Percentiles rank a stretch among this genome's conserved stretches.
phyloP scores from a whole-genome alignment of 2,329 filamentous ascomycete species.

The Fusarium proliferatum region DNA sequence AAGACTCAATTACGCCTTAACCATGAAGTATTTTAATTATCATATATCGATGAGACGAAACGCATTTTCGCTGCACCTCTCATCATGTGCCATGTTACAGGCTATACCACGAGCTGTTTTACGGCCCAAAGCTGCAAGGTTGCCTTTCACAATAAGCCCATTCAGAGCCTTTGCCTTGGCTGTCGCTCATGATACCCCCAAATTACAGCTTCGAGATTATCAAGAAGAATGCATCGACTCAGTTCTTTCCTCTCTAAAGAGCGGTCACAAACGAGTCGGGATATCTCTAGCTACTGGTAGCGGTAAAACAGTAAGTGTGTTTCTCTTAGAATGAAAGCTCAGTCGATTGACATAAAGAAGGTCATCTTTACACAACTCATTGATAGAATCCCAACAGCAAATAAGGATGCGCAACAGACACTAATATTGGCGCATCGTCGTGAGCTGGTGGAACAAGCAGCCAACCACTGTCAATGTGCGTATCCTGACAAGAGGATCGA shows the following conservation, averaged over 20 bases:
- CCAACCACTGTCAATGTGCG: constrained; percentile 80
- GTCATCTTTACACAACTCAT: constrained; percentile 98
- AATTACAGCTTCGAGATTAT: constrained; percentile 78
- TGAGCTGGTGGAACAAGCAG: constrained; percentile 95
- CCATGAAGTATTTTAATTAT: constrained; percentile 1
- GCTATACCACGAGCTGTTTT: constrained; percentile 45
- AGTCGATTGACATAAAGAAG: constrained; percentile 54
- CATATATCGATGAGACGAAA: constrained; percentile 13
- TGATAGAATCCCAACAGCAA: constrained; percentile 71
- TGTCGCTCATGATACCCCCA: constrained; percentile 32
- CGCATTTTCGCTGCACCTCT: constrained; percentile 20
- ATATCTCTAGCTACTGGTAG: constrained; percentile 89
- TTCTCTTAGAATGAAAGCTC: neutral
- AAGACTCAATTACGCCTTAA: neutral
- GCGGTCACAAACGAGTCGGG: constrained; percentile 82
- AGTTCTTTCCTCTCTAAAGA: constrained; percentile 74
- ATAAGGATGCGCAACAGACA: constrained; percentile 72
- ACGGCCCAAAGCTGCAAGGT: constrained; percentile 29
- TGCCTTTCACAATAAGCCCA: constrained; percentile 10
- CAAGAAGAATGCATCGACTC: constrained; percentile 93
- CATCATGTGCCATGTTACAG: constrained; percentile 54
- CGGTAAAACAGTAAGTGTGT: constrained; percentile 79
- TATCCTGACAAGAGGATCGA: constrained; percentile 87
- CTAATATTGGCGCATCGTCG: constrained; percentile 92
- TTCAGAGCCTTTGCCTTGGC: constrained; percentile 42